Evolutionary conservation across 306 rosid genomes (phyloP).

Genomic region (Biancaea sappan): DNA sequence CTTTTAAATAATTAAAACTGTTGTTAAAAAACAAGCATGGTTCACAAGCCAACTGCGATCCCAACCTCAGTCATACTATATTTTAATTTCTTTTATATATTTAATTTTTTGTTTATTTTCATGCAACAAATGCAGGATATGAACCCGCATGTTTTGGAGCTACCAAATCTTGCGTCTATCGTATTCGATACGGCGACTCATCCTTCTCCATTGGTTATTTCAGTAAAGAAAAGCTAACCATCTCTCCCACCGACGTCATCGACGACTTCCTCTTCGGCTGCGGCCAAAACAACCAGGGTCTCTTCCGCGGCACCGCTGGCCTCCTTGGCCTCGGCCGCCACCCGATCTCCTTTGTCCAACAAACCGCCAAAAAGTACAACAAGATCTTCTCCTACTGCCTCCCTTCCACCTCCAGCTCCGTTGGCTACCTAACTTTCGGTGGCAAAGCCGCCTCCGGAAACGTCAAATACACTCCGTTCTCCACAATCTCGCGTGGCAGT

Average conservation of each 20-base stretch:
- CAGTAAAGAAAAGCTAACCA: constrained; percentile 46
- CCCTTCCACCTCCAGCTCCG: constrained; percentile 56
- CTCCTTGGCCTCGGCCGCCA: constrained; percentile 80
- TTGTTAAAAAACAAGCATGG: too few relatives aligned
- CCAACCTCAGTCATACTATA: too few relatives aligned
- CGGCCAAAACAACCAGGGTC: constrained; percentile 74
- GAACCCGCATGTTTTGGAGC: constrained; percentile 37
- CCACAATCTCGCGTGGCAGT: constrained; percentile 8
- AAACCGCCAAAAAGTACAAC: constrained; percentile 53
- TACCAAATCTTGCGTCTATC: constrained; percentile 52
- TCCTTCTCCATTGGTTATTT: constrained; percentile 67
- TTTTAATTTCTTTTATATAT: too few relatives aligned
- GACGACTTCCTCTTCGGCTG: constrained; percentile 63
- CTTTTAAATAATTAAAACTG: too few relatives aligned
- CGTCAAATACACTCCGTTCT: constrained; percentile 56
- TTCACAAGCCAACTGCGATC: too few relatives aligned
- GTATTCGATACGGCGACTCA: constrained; percentile 53
- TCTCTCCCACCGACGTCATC: constrained; percentile 36
- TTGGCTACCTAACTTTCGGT: constrained; percentile 60
- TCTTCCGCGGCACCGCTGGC: constrained; percentile 62
- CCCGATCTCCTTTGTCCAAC: constrained; percentile 65
- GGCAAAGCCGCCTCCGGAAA: not conserved
- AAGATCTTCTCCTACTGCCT: constrained; percentile 74
- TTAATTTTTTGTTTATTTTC: not conserved
- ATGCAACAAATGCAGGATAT: constrained; percentile 37